Conservation (phyloP, 352 stramenopile species). For the Phytophthora palmivora region DNA sequence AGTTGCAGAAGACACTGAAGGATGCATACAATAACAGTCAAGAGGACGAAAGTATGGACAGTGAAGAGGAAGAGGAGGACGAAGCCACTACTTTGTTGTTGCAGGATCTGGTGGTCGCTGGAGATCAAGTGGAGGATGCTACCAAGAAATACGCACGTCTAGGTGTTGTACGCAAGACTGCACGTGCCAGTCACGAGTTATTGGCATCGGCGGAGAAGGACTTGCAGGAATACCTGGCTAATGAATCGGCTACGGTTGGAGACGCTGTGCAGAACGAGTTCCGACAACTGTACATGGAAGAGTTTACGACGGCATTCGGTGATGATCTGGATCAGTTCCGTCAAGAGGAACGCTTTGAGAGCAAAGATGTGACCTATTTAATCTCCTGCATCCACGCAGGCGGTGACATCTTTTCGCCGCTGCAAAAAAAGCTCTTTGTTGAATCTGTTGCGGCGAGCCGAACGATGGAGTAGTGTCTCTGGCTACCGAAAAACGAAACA, state of each 20-base stretch:
- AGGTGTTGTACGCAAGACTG: constrained; percentile 58
- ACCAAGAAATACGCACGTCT: constrained; percentile 56
- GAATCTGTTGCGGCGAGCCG: constrained; percentile 50
- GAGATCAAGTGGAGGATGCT: constrained; percentile 55
- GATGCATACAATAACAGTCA: constrained; percentile 34
- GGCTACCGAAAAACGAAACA: neutral
- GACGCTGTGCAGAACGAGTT: constrained; percentile 62
- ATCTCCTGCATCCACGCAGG: constrained; percentile 87
- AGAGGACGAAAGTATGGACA: constrained; percentile 40
- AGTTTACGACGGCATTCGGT: constrained; percentile 85
- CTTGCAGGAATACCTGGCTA: constrained; percentile 38
- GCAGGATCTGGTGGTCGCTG: constrained; percentile 63
- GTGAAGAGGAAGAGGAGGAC: constrained; percentile 46
- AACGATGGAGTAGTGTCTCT: constrained; percentile 21
- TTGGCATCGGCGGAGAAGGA: constrained; percentile 56
- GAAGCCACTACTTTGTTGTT: constrained; percentile 60
- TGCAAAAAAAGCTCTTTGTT: constrained; percentile 88
- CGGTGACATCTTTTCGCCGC: constrained; percentile 79
- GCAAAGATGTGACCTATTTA: constrained; percentile 90
- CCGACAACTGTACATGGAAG: constrained; percentile 83
- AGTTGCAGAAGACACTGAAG: constrained; percentile 52
- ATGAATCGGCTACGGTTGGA: constrained; percentile 8
- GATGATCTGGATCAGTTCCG: constrained; percentile 88
- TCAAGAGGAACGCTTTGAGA: constrained; percentile 87
- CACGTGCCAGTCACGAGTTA: constrained; percentile 59